A percentile compares a stretch with the other conserved stretches of the same genome.
phyloP scores from a whole-genome alignment of 257 asterid genomes.

The Jacaranda copaia region DNA sequence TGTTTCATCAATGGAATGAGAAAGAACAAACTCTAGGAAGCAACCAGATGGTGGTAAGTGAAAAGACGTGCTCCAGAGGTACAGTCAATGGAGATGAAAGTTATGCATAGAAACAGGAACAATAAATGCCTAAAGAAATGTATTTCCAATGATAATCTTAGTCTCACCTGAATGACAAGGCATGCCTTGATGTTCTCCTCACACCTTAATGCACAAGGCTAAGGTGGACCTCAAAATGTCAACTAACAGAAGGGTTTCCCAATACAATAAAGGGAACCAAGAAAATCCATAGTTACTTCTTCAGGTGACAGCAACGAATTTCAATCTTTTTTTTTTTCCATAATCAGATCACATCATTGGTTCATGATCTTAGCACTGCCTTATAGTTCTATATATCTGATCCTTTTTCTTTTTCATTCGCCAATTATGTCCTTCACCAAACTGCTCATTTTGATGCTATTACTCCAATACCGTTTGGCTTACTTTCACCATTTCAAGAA shows the following conservation, averaged over 20 bases:
- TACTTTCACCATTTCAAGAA: not conserved
- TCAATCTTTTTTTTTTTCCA: not conserved
- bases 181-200: slow-evolving; percentile 17
- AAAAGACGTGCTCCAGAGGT: not conserved
- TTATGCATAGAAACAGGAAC: too few species aligned
- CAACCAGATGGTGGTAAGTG: not conserved
- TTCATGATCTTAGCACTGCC: not conserved
- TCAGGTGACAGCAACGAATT: not conserved
- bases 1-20: not conserved
- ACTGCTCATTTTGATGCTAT: not conserved
- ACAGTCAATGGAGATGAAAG: slow-evolving; percentile 21
- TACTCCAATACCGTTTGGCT: not conserved
- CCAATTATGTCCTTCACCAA: not conserved
- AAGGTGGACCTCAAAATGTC: slow-evolving; percentile 16
- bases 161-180: slow-evolving; percentile 20
- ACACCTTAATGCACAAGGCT: not conserved
- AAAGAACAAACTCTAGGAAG: slow-evolving; percentile 18
- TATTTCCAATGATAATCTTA: too few species aligned
- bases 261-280: not conserved
- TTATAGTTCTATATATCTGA: not conserved
- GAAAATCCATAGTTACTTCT: not conserved
- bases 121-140: too few species aligned
- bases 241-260: slow-evolving; percentile 3
- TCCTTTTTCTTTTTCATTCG: not conserved
- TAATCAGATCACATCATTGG: not conserved